Conservation (phyloP, 441 rosid species). For the Eutrema salsugineum region DNA sequence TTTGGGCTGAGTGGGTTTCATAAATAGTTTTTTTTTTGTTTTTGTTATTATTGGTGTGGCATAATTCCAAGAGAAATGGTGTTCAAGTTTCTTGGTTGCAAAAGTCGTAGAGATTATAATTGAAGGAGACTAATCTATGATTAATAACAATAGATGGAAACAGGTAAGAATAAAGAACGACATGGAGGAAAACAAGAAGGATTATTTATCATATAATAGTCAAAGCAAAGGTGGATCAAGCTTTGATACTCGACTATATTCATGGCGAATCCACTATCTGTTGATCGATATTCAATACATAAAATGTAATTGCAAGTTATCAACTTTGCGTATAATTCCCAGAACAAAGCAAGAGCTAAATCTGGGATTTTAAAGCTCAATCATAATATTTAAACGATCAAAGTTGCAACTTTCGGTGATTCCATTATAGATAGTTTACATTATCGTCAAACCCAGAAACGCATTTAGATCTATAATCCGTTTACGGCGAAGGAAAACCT, state of each 20-base stretch:
- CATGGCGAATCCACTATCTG: slow-evolving; percentile 71
- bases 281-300: not conserved
- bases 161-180: slow-evolving; percentile 60
- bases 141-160: not conserved
- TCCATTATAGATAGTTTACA: not conserved
- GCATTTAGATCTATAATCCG: not conserved
- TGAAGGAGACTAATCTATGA: not conserved
- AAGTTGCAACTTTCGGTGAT: not conserved
- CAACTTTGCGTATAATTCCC: not conserved
- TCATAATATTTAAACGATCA: not conserved
- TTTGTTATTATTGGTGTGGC: not conserved
- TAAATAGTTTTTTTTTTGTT: no score
- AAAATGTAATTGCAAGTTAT: no score
- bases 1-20: no score
- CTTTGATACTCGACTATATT: slow-evolving; percentile 69
- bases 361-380: not conserved
- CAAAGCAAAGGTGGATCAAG: slow-evolving; percentile 61
- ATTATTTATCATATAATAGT: slow-evolving; percentile 62
- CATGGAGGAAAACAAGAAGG: slow-evolving; percentile 48
- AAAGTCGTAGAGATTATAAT: not conserved
- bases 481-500: not conserved
- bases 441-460: not conserved
- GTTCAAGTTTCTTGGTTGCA: not conserved
- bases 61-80: not conserved
- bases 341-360: not conserved